Percentiles rank a stretch among this genome's conserved stretches.
Conservation (phyloP, 805 yeast genomes). For the Brettanomyces custersianus region DNA sequence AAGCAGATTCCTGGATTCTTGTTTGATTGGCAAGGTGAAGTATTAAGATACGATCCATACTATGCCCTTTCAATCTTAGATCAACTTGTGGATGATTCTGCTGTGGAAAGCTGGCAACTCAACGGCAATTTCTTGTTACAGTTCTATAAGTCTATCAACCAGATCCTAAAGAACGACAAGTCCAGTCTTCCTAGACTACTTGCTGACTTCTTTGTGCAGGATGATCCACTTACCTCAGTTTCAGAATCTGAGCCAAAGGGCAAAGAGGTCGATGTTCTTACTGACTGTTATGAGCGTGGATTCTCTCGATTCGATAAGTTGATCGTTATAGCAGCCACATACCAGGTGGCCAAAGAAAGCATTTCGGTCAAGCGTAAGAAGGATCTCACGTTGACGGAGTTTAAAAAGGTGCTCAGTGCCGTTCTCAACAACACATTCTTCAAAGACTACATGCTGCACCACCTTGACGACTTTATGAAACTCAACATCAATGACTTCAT, state of each 20-base stretch:
- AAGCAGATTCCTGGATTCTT: slow-evolving; percentile 8
- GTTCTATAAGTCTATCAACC: slow-evolving; percentile 18
- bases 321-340: slow-evolving; percentile 12
- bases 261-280: slow-evolving; percentile 2
- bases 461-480: slow-evolving; percentile 23
- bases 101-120: slow-evolving; percentile 15
- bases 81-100: slow-evolving; percentile 14
- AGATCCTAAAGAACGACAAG: slow-evolving; percentile 12
- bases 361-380: slow-evolving; percentile 9
- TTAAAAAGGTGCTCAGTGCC: slow-evolving; percentile 21
- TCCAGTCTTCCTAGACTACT: slow-evolving; percentile 6
- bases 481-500: slow-evolving; percentile 23
- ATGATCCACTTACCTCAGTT: not conserved
- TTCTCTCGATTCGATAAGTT: slow-evolving; percentile 11
- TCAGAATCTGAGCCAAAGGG: not conserved
- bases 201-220: slow-evolving; percentile 9
- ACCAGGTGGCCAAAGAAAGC: slow-evolving; percentile 6
- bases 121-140: slow-evolving; percentile 17
- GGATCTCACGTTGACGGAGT: slow-evolving; percentile 20
- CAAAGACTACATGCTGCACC: slow-evolving; percentile 15
- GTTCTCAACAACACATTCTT: slow-evolving; percentile 19
- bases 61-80: slow-evolving; percentile 15
- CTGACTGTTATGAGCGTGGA: slow-evolving; percentile 5
- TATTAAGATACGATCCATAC: slow-evolving; percentile 14
- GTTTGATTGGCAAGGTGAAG: slow-evolving; percentile 12